Conservation (phyloP, 495 filamentous ascomycete genomes). For the Penicillium canescens region DNA sequence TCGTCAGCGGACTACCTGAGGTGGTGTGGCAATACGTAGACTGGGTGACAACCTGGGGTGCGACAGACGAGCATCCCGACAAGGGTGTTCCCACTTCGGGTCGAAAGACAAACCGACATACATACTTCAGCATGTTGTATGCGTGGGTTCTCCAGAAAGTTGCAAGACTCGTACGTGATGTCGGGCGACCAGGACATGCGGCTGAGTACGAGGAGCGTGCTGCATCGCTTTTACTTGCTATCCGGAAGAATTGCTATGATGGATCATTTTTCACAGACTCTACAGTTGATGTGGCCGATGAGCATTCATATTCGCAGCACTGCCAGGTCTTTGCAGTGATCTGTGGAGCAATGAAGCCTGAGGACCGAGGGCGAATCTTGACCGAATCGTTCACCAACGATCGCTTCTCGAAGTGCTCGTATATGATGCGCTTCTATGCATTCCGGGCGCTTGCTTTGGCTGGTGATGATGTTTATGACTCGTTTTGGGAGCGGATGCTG, state of each 20-base stretch:
- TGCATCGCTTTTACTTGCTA: conserved; percentile 14
- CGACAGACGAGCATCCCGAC: conserved; percentile 33
- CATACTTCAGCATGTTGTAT: conserved; percentile 41
- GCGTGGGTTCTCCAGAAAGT: conserved; percentile 30
- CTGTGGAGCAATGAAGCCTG: conserved; percentile 21
- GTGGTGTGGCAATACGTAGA: conserved; percentile 42
- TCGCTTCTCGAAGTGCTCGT: conserved; percentile 35
- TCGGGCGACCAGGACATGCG: conserved; percentile 31
- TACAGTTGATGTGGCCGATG: conserved; percentile 25
- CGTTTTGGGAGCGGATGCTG: conserved; percentile 28
- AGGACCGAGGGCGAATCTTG: conserved; percentile 17
- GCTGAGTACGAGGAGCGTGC: conserved; percentile 35
- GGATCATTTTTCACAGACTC: conserved; percentile 35
- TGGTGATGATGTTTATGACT: conserved; percentile 26
- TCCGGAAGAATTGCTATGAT: conserved; percentile 36
- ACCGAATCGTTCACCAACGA: conserved; percentile 18
- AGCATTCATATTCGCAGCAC: conserved; percentile 32
- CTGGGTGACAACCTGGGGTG: conserved; percentile 41
- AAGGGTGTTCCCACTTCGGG: conserved; percentile 38
- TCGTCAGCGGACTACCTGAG: conserved; percentile 27
- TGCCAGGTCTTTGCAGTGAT: conserved; percentile 39
- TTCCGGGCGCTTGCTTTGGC: conserved; percentile 32
- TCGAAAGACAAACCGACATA: conserved; percentile 26
- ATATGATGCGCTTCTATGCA: conserved; percentile 42
- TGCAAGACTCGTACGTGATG: conserved; percentile 25